A percentile compares a stretch with the other conserved stretches of the same genome.
Conservation (phyloP, 2,329 filamentous ascomycete species). For the Cladophialophora carrionii region DNA sequence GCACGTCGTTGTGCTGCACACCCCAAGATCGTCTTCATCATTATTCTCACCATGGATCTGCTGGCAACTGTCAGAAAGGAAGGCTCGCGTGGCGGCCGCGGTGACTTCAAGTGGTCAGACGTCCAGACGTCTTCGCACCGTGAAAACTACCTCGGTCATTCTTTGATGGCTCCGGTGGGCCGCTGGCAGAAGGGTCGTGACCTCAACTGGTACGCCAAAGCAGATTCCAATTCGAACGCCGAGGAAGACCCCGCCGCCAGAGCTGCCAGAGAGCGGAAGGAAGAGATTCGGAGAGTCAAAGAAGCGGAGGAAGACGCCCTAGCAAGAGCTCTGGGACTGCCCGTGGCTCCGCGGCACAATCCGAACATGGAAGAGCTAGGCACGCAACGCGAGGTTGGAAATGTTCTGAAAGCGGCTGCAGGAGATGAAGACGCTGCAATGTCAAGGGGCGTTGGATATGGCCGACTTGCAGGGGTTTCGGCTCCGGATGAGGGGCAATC, state of each 20-base stretch:
- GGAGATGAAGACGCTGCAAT: slow-evolving; percentile 40
- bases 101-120: slow-evolving; percentile 96
- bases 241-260: slow-evolving; percentile 64
- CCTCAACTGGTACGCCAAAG: slow-evolving; percentile 67
- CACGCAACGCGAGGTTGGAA: slow-evolving; percentile 58
- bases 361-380: slow-evolving; percentile 66
- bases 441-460: slow-evolving; percentile 44
- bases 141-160: slow-evolving; percentile 89
- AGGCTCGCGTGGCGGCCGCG: slow-evolving; percentile 73
- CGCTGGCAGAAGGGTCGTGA: slow-evolving; percentile 84
- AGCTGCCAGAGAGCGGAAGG: slow-evolving; percentile 65
- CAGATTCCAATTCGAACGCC: slow-evolving; percentile 56
- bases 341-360: slow-evolving; percentile 66
- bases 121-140: slow-evolving; percentile 84
- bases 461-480: slow-evolving; percentile 25
- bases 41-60: slow-evolving; percentile 75
- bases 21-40: background rate
- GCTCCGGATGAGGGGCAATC: slow-evolving; percentile 15
- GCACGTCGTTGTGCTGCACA: slow-evolving; percentile 1
- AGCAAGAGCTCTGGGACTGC: slow-evolving; percentile 77
- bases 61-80: slow-evolving; percentile 92
- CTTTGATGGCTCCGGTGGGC: slow-evolving; percentile 86
- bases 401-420: slow-evolving; percentile 52
- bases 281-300: slow-evolving; percentile 80
- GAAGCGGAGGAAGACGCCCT: slow-evolving; percentile 93